Evolutionary conservation across 2,329 filamentous ascomycete species (phyloP), one percentile per base, ranked within the genome.

Genomic region (Fusarium robinianum): DNA sequence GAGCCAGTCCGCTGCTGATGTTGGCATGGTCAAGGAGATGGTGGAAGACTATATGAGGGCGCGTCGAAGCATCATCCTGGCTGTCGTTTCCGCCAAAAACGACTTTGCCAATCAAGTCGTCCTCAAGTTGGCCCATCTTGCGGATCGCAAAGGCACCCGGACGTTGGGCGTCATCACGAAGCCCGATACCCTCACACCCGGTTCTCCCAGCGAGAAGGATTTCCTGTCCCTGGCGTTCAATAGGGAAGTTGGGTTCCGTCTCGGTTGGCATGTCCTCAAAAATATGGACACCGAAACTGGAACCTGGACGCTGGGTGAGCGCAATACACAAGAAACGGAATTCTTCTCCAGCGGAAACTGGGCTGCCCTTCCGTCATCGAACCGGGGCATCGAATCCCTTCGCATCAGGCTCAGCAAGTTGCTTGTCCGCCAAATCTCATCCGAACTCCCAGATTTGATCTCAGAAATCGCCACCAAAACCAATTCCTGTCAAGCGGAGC

Each of bases 61-160:
- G 5, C 63, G 69, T 0, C 66, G 80, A 5, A 84, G 74, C 47
- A 80, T 87, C 42, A 81, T 85, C 5, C 69, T 86, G 0, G 76
- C 81, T 1, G 76, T 83, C 0, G 70, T 84, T 0, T 78, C 75
- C 0, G 79, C 79, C 1, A 77, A 76, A 37, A 74, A 73, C 24
- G 78, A 86, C 39, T 76, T 75, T 48, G 78, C 78, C 5, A 77
- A 81, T 21, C 83, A 88, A 55, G 67, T 73, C 4, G 75, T 87
- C 5, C 65, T 80, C 0, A 70, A 76, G 9, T 57, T 74, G 27
- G 71, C 79, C 3, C 42, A 51, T 5, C 16, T 40, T 3, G 44
- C 57, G 0, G 63, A 65, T 16, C 48, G 57, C 0, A 16, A 43
- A 1, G 66, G 71, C 0, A n/a, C 29, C 3, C 74, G 78, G 3